A percentile compares a stretch with the other conserved stretches of the same genome.
Evolutionary conservation across 331 rosid genomes (phyloP).

Genomic region (Phaseolus coccineus): DNA sequence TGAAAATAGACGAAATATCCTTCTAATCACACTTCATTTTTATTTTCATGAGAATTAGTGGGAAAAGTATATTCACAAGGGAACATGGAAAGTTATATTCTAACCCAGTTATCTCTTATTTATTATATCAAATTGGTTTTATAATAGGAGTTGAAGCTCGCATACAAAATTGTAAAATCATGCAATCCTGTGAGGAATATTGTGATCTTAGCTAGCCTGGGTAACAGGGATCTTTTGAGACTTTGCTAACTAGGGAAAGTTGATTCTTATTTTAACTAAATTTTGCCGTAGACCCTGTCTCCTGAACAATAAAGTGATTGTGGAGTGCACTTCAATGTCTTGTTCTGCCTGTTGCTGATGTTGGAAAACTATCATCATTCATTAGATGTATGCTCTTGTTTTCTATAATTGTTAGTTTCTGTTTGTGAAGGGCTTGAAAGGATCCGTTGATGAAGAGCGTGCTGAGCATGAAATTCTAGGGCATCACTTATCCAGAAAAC

Average conservation of each 20-base stretch:
- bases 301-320: slow-evolving; percentile 17
- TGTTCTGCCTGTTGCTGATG: slow-evolving; percentile 42
- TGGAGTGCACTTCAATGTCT: slow-evolving; percentile 13
- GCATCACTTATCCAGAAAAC: slow-evolving; percentile 67
- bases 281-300: background rate
- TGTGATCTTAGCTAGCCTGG: background rate
- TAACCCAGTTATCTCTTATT: background rate
- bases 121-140: background rate
- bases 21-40: background rate
- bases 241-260: slow-evolving; percentile 23
- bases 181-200: background rate
- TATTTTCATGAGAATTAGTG: too few relatives aligned
- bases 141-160: background rate
- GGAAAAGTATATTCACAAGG: background rate
- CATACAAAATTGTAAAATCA: background rate
- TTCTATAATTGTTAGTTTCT: slow-evolving; percentile 40
- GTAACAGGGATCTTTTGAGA: slow-evolving; percentile 34
- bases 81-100: background rate
- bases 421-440: slow-evolving; percentile 74
- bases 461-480: slow-evolving; percentile 58
- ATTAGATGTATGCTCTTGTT: slow-evolving; percentile 37
- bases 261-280: slow-evolving; percentile 12
- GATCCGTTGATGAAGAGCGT: slow-evolving; percentile 59
- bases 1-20: background rate
- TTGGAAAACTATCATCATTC: slow-evolving; percentile 21